Evolutionary conservation across 352 stramenopile species (phyloP).

Genomic region (Globisporangium takayamanum): DNA sequence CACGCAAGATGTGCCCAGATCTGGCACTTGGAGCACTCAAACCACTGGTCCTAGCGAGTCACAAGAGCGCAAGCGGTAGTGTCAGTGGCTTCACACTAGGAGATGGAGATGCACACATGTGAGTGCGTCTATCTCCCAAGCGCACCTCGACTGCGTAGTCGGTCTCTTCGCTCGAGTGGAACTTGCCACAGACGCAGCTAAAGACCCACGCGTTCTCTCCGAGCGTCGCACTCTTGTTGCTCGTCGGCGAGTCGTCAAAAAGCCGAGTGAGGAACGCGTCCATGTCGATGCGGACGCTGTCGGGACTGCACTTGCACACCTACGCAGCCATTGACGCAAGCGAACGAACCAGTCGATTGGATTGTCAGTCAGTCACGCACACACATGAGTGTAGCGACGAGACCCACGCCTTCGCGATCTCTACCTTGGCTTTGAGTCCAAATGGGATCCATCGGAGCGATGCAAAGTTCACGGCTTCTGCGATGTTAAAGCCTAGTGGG

Average conservation of each 20-base stretch:
- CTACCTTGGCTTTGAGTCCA: slow-evolving; percentile 71
- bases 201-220: slow-evolving; percentile 65
- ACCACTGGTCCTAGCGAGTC: slow-evolving; percentile 55
- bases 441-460: slow-evolving; percentile 79
- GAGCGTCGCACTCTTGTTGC: slow-evolving; percentile 24
- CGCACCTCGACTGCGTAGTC: slow-evolving; percentile 46
- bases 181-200: slow-evolving; percentile 62
- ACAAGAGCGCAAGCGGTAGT: neutral
- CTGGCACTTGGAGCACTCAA: slow-evolving; percentile 75
- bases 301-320: slow-evolving; percentile 81
- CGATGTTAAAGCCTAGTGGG: slow-evolving; percentile 82
- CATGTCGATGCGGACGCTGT: slow-evolving; percentile 85
- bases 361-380: neutral
- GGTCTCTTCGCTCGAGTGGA: slow-evolving; percentile 49
- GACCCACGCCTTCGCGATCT: no score
- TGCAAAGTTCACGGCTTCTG: slow-evolving; percentile 89
- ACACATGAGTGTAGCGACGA: neutral
- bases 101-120: neutral
- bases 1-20: slow-evolving; percentile 74
- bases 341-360: neutral
- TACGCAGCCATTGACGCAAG: neutral
- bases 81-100: neutral
- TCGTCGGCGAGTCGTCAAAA: slow-evolving; percentile 36
- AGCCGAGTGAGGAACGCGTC: slow-evolving; percentile 69
- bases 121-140: neutral